Evolutionary conservation across 2,329 filamentous ascomycete species (phyloP), one percentile per base, ranked within the genome.

Genomic region (Fusarium sp.): DNA sequence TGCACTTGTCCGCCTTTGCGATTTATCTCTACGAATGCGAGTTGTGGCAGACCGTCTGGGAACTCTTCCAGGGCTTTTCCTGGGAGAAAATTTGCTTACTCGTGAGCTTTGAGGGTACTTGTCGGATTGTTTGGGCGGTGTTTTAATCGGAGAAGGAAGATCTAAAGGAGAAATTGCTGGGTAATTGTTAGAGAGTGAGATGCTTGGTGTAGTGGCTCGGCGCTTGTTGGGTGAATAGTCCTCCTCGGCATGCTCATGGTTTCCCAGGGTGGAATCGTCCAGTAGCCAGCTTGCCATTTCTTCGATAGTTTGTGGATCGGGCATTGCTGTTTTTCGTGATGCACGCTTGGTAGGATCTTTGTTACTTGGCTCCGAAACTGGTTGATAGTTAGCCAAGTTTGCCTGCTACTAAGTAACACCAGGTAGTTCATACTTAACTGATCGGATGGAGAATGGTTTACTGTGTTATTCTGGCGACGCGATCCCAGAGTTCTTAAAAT

Each of bases 261-360:
- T 41, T 20, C 57, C 56, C 7, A 50, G 33, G 14, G 53, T 67
- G 25, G 71, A 73, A 50, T 75, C 71, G 10, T 76, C 75, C 6
- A 77, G 51, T 3, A 77, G 51, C 30, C 71, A 72, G 30, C 75
- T 78, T n/a, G 75, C 76, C 52, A 77, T 72, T 48, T 72, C 69
- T 8, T 76, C 73, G 20, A 75, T 65, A 44, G 37, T 62, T n/a
- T 51, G 52, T 8, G 37, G 59, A 22, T 53, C 45, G 14, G 30
- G 27, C 35, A 59, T 53, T 27, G 49, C 22, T 39, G 55, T 59
- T 49, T 64, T 56, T 60, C 62, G 63, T 40, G 58, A 27, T 10
- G 39, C 19, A 67, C 65, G 53, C 30, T 50, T 60, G n/a, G 51
- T 30, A 23, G 27, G 25, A 23, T 65, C 56, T 57, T 22, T 49